Evolutionary conservation across 2,329 filamentous ascomycete species (phyloP), one percentile per base, ranked within the genome.

Genomic region (Trichophaea hybrida): DNA sequence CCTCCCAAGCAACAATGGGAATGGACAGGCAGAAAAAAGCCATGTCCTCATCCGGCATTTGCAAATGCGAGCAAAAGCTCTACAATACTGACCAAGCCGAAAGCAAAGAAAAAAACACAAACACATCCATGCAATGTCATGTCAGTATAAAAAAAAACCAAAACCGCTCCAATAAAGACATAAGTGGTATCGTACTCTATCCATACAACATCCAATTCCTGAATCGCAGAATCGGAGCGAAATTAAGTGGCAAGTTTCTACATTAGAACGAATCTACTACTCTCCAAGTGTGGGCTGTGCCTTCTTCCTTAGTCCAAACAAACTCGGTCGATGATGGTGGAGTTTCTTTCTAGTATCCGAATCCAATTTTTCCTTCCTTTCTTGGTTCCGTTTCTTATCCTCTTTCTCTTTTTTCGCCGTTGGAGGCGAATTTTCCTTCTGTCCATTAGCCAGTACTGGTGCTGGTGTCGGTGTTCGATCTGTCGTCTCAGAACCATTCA

Each of bases 71-170:
- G 24, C 24, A 24, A 24, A 24, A 24, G 24, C 24, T 24, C 24
- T 3, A 3, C 24, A 24, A 24, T 24, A 24, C 24, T 24, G 24
- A 2, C 24, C 24, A 24, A 24, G 24, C 24, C 24, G 24, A 24
- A 24, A 24, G 24, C 24, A 24, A 24, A 50, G 51, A 62, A 60
- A 71, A 71, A 69, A 70, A 69, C 71, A 32, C 1, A 31, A 35
- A 24, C 32, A 50, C 48, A 48, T 46, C 2, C 34, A 31, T 33
- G 6, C 24, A 31, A 32, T 6, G 37, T 56, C 6, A 12, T 4
- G n/a, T 13, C 17, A 43, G 31, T 13, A 48, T 40, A 58, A 43
- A 7, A 46, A 53, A 35, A 54, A 43, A 31, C 44, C 24, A 24
- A 58, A 59, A 50, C 8, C 2, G 44, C 24, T 49, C 8, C 10